These are phyloP conservation scores for Beauveria bassiana DNA, from an alignment of 2,329 filamentous ascomycete genomes.

Conservation along the genomic window DNA sequence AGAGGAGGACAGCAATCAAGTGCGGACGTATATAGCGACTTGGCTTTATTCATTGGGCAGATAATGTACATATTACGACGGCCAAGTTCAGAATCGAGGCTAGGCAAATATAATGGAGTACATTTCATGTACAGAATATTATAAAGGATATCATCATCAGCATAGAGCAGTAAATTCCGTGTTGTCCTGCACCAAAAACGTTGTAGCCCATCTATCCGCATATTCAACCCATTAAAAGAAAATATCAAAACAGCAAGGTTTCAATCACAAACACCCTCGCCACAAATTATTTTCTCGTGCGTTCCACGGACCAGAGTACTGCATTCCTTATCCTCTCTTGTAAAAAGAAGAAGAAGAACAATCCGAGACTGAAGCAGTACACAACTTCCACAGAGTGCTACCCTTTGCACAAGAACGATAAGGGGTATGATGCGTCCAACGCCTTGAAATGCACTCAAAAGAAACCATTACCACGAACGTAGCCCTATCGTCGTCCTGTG, in stretches of 20 bases:
- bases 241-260: conserved; percentile 6
- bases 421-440: conserved; percentile 9
- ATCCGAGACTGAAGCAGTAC: neutral
- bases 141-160: neutral
- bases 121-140: neutral
- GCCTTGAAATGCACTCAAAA: conserved; percentile 12
- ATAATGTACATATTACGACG: neutral
- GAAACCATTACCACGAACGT: neutral
- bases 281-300: neutral
- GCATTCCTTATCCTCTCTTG: neutral
- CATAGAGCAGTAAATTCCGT: neutral
- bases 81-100: neutral
- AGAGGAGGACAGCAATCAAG: neutral
- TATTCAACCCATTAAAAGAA: conserved; percentile 1
- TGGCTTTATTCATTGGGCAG: neutral
- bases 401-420: conserved; percentile 4
- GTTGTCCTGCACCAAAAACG: neutral
- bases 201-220: neutral
- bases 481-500: neutral
- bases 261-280: neutral
- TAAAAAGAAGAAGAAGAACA: neutral
- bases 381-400: neutral
- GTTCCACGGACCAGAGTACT: neutral
- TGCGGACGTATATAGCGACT: neutral
- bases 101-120: neutral